Conservation (phyloP, 2,329 filamentous ascomycete species). For the Cladosporium colombiae region DNA sequence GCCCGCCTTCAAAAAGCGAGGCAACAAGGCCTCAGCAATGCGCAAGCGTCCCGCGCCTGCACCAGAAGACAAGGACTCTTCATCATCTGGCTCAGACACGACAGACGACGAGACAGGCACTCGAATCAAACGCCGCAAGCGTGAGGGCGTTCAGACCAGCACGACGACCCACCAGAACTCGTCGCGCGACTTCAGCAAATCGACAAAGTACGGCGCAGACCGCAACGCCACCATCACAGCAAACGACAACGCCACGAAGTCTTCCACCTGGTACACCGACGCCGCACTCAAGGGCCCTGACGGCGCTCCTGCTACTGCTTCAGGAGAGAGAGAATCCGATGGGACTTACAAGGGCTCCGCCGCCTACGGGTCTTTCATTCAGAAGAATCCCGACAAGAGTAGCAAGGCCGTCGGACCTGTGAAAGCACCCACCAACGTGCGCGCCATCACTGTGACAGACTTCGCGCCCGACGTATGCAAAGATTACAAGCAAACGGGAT, state of each 20-base stretch:
- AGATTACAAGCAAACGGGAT: constrained; percentile 82
- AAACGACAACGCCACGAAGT: constrained; percentile 86
- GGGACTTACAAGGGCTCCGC: constrained; percentile 77
- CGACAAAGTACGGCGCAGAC: constrained; percentile 57
- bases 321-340: constrained; percentile 37
- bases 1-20: constrained; percentile 83
- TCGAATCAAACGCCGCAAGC: constrained; percentile 76
- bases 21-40: constrained; percentile 72
- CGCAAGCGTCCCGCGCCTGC: constrained; percentile 81
- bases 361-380: constrained; percentile 72
- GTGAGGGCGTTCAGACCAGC: constrained; percentile 64
- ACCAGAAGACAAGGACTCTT: constrained; percentile 57
- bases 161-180: constrained; percentile 56
- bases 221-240: constrained; percentile 62
- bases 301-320: constrained; percentile 2
- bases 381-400: constrained; percentile 76
- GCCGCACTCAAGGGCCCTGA: constrained; percentile 51
- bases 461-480: constrained; percentile 94
- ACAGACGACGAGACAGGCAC: constrained; percentile 72
- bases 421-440: constrained; percentile 84
- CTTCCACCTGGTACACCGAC: constrained; percentile 86
- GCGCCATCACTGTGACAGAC: constrained; percentile 86
- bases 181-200: constrained; percentile 36
- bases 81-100: constrained; percentile 61
- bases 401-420: constrained; percentile 70